Base-by-base conservation (phyloP, 345 rosid species). In the Melaleuca quinquenervia region DNA sequence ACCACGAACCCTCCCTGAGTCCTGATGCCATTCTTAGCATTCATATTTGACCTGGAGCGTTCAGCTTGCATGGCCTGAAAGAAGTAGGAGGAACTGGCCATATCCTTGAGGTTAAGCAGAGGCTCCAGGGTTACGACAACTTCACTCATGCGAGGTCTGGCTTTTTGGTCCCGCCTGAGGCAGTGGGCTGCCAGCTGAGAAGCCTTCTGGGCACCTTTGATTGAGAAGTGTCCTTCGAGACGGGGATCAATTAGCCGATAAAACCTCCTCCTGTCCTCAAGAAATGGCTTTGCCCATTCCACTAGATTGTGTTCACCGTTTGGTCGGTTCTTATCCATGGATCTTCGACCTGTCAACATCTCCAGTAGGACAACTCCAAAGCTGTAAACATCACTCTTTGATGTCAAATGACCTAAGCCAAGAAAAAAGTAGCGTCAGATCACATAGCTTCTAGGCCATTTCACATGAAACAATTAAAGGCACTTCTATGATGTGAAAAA, bases 231-330 rank as follows among this genome's bases (percentile, higher is more conserved):
- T 62, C 98, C 96, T 83, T 97, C 99, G 62, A 97, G 96, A 26
- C 96, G 98, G 86, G 99, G 96, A 82, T 97, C 99, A 26, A 97
- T 86, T 82, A 97, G 85, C 58, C 96, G 89, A 87, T 89, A 95
- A 89, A 93, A 93, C 89, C 94, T 91, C 88, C 92, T 95, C 91
- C 89, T 95, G 92, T 97, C 98, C 56, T 90, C 93, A 51, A 97
- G 94, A 94, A 93, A 94, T 5, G 96, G 99, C 86, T 95, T 94
- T 51, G 98, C 98, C 96, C 98, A 97, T 91, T 95, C 98, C 2
- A 95, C 99, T 41, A 97, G 96, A 91, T 95, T 96, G 87, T 95
- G 97, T 88, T 96, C 98, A 85, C 98, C 98, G 75, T 96, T 95
- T 22, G 98, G 98, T 15, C 99, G 94, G 89, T 90, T 95, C 89